phyloP scores from a whole-genome alignment of 2,329 filamentous ascomycete species.

The Talaromyces pinophilus region DNA sequence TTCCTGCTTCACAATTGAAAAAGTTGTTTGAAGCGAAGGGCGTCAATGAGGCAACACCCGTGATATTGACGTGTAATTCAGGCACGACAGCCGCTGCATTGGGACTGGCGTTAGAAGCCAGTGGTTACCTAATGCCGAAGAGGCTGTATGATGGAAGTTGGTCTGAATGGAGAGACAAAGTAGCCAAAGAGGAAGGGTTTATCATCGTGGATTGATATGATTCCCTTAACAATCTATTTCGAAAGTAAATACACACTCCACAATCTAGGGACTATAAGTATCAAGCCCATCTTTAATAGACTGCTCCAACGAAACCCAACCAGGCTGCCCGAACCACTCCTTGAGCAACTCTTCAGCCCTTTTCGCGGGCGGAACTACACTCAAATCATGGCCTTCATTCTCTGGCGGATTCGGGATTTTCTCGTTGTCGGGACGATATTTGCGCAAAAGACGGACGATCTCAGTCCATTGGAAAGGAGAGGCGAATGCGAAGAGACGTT shows the following conservation, averaged over 20 bases:
- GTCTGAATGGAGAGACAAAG: slow-evolving; percentile 34
- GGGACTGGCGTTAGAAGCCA: slow-evolving; percentile 29
- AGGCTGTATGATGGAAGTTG: slow-evolving; percentile 38
- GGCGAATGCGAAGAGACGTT: slow-evolving; percentile 57
- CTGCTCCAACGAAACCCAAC: slow-evolving; percentile 10
- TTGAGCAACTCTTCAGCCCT: slow-evolving; percentile 11
- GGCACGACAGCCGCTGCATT: slow-evolving; percentile 34
- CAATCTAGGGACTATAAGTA: not conserved
- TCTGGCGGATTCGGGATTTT: not conserved
- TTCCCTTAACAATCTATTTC: not conserved
- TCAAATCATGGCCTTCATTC: slow-evolving; percentile 32
- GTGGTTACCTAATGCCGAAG: slow-evolving; percentile 26
- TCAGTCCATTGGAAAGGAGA: slow-evolving; percentile 45
- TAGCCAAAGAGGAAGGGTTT: slow-evolving; percentile 15
- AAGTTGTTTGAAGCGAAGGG: slow-evolving; percentile 27
- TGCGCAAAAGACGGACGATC: not conserved
- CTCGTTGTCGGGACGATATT: not conserved
- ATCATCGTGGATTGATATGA: slow-evolving; percentile 5
- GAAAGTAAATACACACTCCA: not conserved
- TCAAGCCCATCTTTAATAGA: not conserved
- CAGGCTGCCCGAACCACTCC: slow-evolving; percentile 5
- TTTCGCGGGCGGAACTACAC: not conserved
- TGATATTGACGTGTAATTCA: slow-evolving; percentile 35
- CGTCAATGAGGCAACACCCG: slow-evolving; percentile 22
- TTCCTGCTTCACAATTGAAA: slow-evolving; percentile 17